These are phyloP conservation scores for Termitomyces sp. DNA, from an alignment of 768 basidiomycete species.

Conservation along the genomic window DNA sequence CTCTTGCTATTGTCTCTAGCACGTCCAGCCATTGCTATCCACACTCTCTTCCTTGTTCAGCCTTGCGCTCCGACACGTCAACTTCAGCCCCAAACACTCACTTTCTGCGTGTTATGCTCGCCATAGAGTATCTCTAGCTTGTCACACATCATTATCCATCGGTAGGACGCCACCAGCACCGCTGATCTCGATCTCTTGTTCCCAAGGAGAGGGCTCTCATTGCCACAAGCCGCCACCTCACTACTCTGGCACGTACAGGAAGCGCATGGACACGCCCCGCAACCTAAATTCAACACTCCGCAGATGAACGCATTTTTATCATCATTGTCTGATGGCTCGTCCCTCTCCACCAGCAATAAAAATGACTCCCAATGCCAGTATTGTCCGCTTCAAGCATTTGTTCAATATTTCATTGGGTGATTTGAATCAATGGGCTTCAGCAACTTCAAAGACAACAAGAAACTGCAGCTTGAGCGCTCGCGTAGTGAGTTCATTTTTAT, in stretches of 20 bases:
- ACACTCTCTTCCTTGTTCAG: conserved; percentile 81
- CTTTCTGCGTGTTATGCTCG: conserved; percentile 79
- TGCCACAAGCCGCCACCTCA: conserved; percentile 56
- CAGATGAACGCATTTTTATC: conserved; percentile 30
- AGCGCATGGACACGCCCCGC: conserved; percentile 64
- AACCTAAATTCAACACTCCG: conserved; percentile 47
- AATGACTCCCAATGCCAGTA: conserved; percentile 17
- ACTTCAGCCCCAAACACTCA: conserved; percentile 23
- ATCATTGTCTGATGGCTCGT: conserved; percentile 35
- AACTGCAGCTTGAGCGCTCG: conserved; percentile 87
- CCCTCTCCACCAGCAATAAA: conserved; percentile 26
- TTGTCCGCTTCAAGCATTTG: conserved; percentile 64
- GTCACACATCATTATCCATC: conserved; percentile 65
- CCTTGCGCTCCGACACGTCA: conserved; percentile 47
- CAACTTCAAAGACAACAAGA: conserved; percentile 51
- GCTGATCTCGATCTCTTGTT: conserved; percentile 53
- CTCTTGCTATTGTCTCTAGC: conserved; percentile 76
- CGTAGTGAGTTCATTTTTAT: conserved; percentile 37
- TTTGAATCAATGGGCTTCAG: conserved; percentile 86
- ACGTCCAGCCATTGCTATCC: conserved; percentile 7
- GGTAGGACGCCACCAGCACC: conserved; percentile 59
- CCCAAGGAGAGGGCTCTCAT: conserved; percentile 80
- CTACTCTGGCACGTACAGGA: conserved; percentile 73
- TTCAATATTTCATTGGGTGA: conserved; percentile 27
- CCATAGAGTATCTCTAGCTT: conserved; percentile 91